Conservation (phyloP, 371 early-diverging fungal genomes). For the Scutellospora calospora region DNA sequence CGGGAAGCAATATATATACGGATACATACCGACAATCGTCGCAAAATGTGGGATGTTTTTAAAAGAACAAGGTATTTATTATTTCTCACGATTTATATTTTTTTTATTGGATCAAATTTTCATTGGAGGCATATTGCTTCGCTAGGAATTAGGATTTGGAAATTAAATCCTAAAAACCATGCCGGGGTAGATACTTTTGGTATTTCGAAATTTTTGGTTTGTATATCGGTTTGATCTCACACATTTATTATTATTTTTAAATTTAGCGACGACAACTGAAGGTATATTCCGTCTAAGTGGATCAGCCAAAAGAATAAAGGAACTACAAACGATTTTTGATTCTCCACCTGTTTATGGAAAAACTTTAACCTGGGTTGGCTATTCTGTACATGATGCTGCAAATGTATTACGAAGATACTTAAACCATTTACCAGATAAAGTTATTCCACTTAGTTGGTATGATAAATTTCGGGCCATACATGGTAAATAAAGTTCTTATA, state of each 20-base stretch:
- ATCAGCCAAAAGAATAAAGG: slow-evolving; percentile 66
- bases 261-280: slow-evolving; percentile 36
- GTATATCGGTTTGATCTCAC: neutral
- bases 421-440: slow-evolving; percentile 69
- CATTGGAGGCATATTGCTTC: no score
- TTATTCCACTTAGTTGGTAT: slow-evolving; percentile 63
- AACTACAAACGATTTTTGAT: slow-evolving; percentile 66
- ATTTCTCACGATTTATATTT: neutral
- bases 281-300: slow-evolving; percentile 74
- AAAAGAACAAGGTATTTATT: slow-evolving; percentile 37
- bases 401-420: slow-evolving; percentile 71
- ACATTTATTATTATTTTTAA: neutral
- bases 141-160: no score
- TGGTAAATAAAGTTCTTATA: slow-evolving; percentile 50
- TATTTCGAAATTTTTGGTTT: no score
- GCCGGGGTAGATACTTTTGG: no score
- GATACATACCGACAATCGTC: slow-evolving; percentile 43
- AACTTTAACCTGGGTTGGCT: slow-evolving; percentile 62
- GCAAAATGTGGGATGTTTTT: slow-evolving; percentile 44
- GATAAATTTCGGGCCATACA: slow-evolving; percentile 60
- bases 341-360: slow-evolving; percentile 62
- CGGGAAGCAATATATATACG: slow-evolving; percentile 41
- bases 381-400: slow-evolving; percentile 72
- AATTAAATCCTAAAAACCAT: no score
- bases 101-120: neutral